Evolutionary conservation across 176 grass and related monocot genomes (phyloP), one percentile per base, ranked within the genome.

Genomic region (Aegilops umbellulata): DNA sequence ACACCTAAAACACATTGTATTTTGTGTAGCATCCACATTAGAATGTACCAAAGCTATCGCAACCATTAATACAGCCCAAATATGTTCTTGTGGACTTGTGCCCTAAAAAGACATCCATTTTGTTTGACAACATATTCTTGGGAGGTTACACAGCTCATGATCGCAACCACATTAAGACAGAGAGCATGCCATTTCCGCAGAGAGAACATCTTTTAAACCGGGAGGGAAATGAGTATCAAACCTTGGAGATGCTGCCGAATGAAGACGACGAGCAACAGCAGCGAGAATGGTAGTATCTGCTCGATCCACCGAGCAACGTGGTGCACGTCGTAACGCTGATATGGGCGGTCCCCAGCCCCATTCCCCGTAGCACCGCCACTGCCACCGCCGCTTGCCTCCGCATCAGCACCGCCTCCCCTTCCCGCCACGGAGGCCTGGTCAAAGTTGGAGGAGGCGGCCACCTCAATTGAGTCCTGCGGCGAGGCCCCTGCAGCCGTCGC

Each of bases 191-290:
- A 73, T 60, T 85, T 35, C 58, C 17, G 36, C 57, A 80, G 3
- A 29, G 4, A 87, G 3, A 35, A 15, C 53, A 51, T 29, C 8
- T 80, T 84, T 26, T 15, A 22, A 8, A 60, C 34, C 27, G 42
- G 6, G 4, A 81, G 25, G 57, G 35, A 75, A 79, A 84, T 47
- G 8, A 49, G 81, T 74, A 80, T 23, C 60, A 83, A 86, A 98
- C 97, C 97, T 94, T 98, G 97, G 63, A 98, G 86, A 84, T 98
- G 97, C 62, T 98, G 97, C 51, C 97, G 91, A 84, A 98, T 98
- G 86, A 98, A 98, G 68, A 98, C 97, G 69, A 98, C 97, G 35
- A 98, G 86, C 25, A 98, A 87, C 51, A 98, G 92, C 90, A 98
- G 88, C 10, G 97, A 98, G 82, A 98, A 98, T 3, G 97, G 97